Percentiles rank a stretch among this genome's conserved stretches.
Evolutionary conservation across 345 rosid genomes (phyloP).

Genomic region (Rhodamnia argentea): DNA sequence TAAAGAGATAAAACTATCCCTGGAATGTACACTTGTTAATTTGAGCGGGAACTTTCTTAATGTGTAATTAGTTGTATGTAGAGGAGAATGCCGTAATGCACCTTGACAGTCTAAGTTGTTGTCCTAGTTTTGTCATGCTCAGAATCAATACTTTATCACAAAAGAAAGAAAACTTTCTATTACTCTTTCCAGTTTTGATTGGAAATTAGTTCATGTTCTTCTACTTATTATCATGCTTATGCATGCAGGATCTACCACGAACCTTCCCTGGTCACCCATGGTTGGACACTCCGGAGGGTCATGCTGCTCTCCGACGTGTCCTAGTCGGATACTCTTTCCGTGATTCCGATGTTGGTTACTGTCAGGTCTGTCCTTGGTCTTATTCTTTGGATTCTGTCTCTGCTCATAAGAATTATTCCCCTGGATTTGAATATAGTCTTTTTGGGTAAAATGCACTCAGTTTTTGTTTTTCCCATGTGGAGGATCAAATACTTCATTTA

Average conservation of each 20-base stretch:
- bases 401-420: not conserved
- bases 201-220: not conserved
- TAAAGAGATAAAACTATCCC: not conserved
- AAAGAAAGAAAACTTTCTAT: not conserved
- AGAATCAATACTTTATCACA: not conserved
- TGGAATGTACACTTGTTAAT: not conserved
- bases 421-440: not conserved
- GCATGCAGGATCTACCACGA: slow-evolving; percentile 79
- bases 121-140: not conserved
- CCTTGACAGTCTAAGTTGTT: not conserved
- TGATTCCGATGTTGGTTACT: slow-evolving; percentile 98
- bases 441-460: not conserved
- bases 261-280: slow-evolving; percentile 99
- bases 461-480: not conserved
- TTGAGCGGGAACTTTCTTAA: not conserved
- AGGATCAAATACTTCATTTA: not conserved
- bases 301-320: slow-evolving; percentile 84
- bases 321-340: slow-evolving; percentile 97
- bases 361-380: slow-evolving; percentile 58
- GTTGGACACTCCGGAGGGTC: slow-evolving; percentile 98
- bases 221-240: not conserved
- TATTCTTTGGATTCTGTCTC: not conserved
- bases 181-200: not conserved
- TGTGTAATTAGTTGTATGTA: not conserved
- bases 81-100: not conserved